A percentile compares a stretch with the other conserved stretches of the same genome.
Evolutionary conservation across 768 basidiomycete species (phyloP).

Genomic region (Pluteus cervinus): DNA sequence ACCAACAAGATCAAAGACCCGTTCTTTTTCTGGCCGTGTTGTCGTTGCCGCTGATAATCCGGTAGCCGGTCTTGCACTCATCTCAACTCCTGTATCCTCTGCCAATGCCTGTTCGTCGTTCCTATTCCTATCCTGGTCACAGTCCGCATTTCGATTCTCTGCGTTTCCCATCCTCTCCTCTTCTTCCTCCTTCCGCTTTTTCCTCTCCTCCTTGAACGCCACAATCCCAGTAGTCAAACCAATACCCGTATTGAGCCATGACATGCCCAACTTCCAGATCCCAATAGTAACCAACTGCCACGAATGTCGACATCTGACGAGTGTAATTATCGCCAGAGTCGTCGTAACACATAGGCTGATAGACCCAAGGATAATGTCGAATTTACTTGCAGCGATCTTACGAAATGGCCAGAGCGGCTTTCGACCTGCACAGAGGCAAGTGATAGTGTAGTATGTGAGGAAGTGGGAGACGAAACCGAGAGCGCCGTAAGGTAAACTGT

Average conservation of each 20-base stretch:
- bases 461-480: constrained; percentile 20
- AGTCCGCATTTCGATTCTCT: too few species aligned
- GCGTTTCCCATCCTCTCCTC: constrained; percentile 2
- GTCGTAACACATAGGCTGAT: constrained; percentile 15
- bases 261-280: constrained; percentile 22
- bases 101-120: constrained; percentile 15
- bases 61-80: too few species aligned
- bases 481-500: constrained; percentile 19
- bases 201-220: constrained; percentile 6
- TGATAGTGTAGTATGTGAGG: constrained; percentile 20
- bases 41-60: too few species aligned
- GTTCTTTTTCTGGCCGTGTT: too few species aligned
- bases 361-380: constrained; percentile 16
- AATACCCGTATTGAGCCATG: constrained; percentile 16
- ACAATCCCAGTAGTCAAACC: constrained; percentile 17
- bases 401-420: constrained; percentile 19
- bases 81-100: constrained; percentile 16
- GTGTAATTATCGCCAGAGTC: constrained; percentile 18
- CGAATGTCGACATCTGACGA: constrained; percentile 17
- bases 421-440: constrained; percentile 17
- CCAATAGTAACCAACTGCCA: constrained; percentile 21
- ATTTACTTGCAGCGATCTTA: constrained; percentile 13
- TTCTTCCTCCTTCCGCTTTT: background rate
- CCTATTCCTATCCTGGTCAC: constrained; percentile 12
- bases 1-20: too few species aligned